Evolutionary conservation across 2,329 filamentous ascomycete genomes (phyloP), one percentile per base, ranked within the genome.

Genomic region (Penicillium sp.): DNA sequence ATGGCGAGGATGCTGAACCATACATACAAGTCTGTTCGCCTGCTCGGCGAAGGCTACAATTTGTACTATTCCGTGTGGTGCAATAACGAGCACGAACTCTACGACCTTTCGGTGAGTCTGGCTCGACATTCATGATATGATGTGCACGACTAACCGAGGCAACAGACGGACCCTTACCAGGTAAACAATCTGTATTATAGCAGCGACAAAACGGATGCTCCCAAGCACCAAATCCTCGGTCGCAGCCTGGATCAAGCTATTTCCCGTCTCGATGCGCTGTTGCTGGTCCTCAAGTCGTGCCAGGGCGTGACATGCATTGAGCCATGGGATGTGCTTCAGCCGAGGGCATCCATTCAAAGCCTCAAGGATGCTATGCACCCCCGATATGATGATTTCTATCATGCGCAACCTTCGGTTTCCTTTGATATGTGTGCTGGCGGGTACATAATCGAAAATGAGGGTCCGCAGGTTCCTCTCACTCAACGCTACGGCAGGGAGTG

Each of bases 31-130:
- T 62, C 62, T 0, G 45, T 63, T 7, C 57, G 65, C 3, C 41
- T 68, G 6, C 39, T 67, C 4, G 57, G 60, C 2, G 39, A 60
- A 1, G 52, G 47, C 1, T 66, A 67, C 22, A 60, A 62, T 20
- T 41, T 68, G 2, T 67, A 65, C 37, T 68, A 67, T 41, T 60
- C 61, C 0, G 62, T 68, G 3, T 67, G 63, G 61, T 67, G 65
- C 42, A 64, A 44, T 28, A 60, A 60, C 12, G 64, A 67, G 39
- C 64, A 67, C 32, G 61, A 68, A 26, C 45, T 67, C 0, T 68
- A 68, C 25, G 61, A 68, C 37, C 46, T 66, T 3, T 55, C 44
- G 12, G 60, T 64, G 41, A 35, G 51, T 36, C 9, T 22, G 18
- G 5, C 5, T 22, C 18, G 5, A 9, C 18, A 22, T n/a, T n/a